A percentile compares a stretch with the other conserved stretches of the same genome.
These are phyloP conservation scores for Rhodotorula babjevae DNA, from an alignment of 768 basidiomycete species.

Conservation along the genomic window DNA sequence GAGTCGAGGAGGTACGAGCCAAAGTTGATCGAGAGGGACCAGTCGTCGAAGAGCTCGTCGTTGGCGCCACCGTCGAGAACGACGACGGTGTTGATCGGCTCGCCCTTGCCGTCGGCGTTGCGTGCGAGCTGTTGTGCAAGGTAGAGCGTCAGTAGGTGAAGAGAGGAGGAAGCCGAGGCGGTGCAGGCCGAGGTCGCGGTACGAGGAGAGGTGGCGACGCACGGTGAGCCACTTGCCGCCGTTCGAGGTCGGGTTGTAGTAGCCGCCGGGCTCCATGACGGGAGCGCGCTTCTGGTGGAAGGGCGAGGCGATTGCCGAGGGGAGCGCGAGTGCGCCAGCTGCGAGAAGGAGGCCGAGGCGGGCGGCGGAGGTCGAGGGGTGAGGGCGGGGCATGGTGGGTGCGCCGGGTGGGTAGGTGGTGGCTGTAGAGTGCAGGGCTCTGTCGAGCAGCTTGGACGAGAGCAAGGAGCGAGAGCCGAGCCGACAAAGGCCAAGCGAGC, in stretches of 20 bases:
- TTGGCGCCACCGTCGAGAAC: conserved; percentile 60
- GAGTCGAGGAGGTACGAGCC: conserved; percentile 46
- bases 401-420: too few species aligned
- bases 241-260: conserved; percentile 53
- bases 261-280: conserved; percentile 50
- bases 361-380: not conserved
- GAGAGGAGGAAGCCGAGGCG: conserved; percentile 46
- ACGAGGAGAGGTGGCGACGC: conserved; percentile 43
- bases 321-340: not conserved
- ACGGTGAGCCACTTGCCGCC: conserved; percentile 73
- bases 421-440: too few species aligned
- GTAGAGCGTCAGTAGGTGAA: not conserved
- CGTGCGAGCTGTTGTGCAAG: conserved; percentile 2
- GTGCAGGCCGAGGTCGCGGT: too few species aligned
- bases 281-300: conserved; percentile 46
- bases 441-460: not conserved
- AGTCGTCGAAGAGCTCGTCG: conserved; percentile 52
- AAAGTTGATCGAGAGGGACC: conserved; percentile 61
- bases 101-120: conserved; percentile 65
- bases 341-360: not conserved
- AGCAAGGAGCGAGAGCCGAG: too few species aligned
- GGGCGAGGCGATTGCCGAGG: not conserved
- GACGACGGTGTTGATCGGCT: conserved; percentile 79
- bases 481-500: too few species aligned
- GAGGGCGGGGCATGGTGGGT: not conserved